Percentiles rank a stretch among this genome's conserved stretches.
Evolutionary conservation across 2,329 filamentous ascomycete species (phyloP).

Genomic region (Fusarium aywerte): DNA sequence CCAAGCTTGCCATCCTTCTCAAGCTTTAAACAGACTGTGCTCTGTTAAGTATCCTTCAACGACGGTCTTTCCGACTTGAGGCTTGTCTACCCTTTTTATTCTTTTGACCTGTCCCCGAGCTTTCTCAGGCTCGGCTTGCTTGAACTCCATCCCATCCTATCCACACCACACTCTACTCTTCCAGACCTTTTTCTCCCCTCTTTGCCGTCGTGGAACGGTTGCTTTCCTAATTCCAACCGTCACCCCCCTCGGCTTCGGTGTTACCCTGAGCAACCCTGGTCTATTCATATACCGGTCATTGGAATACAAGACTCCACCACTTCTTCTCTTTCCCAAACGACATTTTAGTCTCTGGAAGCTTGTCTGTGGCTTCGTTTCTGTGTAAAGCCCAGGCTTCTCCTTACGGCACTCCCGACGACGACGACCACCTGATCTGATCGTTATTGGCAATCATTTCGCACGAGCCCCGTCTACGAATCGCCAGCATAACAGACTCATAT

Average conservation of each 20-base stretch:
- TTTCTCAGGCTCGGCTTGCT: conserved; percentile 6
- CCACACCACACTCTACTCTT: neutral
- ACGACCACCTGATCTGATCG: neutral
- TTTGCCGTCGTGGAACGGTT: conserved; percentile 8
- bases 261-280: conserved; percentile 30
- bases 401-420: neutral
- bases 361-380: neutral
- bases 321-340: conserved; percentile 16
- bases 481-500: neutral
- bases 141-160: neutral
- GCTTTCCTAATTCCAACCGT: conserved; percentile 17
- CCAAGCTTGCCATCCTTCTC: conserved; percentile 22
- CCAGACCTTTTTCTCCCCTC: neutral
- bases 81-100: conserved; percentile 12
- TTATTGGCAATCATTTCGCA: neutral
- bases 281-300: conserved; percentile 34
- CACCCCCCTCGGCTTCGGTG: conserved; percentile 25
- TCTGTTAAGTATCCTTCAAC: conserved; percentile 20
- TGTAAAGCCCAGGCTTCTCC: neutral
- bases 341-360: neutral
- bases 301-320: conserved; percentile 26
- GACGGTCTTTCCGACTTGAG: conserved; percentile 15
- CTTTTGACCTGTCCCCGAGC: conserved; percentile 6
- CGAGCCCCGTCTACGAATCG: neutral
- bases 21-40: conserved; percentile 1